Evolutionary conservation across 148 eudicot genomes (phyloP).

Genomic region (Gaultheria prostrata): DNA sequence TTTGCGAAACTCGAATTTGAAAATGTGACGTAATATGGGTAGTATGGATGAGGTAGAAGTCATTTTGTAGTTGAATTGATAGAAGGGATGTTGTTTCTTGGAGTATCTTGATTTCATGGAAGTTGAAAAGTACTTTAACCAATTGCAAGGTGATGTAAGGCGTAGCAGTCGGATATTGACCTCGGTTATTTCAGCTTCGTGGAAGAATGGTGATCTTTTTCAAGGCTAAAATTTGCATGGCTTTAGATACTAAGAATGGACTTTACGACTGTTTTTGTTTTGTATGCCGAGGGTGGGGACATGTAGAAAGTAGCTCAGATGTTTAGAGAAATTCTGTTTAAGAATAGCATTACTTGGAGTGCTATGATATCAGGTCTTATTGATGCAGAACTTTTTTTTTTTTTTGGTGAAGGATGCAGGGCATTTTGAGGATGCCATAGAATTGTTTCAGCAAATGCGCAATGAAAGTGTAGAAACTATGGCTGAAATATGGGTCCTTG

Average conservation of each 20-base stretch:
- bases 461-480: slow-evolving; percentile 20
- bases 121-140: slow-evolving; percentile 25
- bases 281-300: slow-evolving; percentile 45
- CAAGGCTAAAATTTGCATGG: slow-evolving; percentile 48
- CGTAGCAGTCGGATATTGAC: slow-evolving; percentile 52
- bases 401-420: too few relatives aligned
- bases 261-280: slow-evolving; percentile 40
- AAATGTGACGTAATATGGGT: slow-evolving; percentile 34
- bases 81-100: slow-evolving; percentile 49
- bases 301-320: slow-evolving; percentile 36
- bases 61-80: slow-evolving; percentile 33
- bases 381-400: too few relatives aligned
- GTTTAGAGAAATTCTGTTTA: slow-evolving; percentile 35
- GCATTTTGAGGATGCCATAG: slow-evolving; percentile 27
- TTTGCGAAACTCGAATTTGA: slow-evolving; percentile 46
- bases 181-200: slow-evolving; percentile 37
- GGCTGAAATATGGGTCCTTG: slow-evolving; percentile 38
- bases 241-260: slow-evolving; percentile 47
- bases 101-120: slow-evolving; percentile 46
- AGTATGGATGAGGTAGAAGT: slow-evolving; percentile 29
- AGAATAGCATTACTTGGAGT: slow-evolving; percentile 31
- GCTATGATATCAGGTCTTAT: slow-evolving; percentile 38
- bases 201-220: slow-evolving; percentile 26
- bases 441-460: slow-evolving; percentile 31
- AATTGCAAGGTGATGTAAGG: slow-evolving; percentile 34